Evolutionary conservation across 2,329 filamentous ascomycete species (phyloP).

Genomic region (Penicillium sp.): DNA sequence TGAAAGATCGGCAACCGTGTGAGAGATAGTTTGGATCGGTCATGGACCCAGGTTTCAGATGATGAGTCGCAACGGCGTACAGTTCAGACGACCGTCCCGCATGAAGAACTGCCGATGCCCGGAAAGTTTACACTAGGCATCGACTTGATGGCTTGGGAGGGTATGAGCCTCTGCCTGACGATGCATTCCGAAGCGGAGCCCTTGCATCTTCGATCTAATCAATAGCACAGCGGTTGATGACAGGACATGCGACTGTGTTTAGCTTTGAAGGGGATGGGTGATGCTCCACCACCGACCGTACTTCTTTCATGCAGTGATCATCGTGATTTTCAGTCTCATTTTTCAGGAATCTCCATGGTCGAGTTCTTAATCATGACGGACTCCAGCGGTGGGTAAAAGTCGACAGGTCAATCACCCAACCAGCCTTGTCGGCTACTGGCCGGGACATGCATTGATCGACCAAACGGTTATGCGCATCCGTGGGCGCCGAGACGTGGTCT

Average conservation of each 20-base stretch:
- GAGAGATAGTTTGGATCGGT: too few species aligned
- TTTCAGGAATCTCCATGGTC: background rate
- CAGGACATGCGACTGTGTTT: background rate
- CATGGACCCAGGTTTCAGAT: too few species aligned
- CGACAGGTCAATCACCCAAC: slow-evolving; percentile 6
- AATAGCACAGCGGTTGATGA: background rate
- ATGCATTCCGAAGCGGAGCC: too few species aligned
- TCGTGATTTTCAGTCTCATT: background rate
- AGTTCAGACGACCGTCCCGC: too few species aligned
- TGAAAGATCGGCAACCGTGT: too few species aligned
- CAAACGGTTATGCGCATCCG: slow-evolving; percentile 18
- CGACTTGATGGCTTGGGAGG: too few species aligned
- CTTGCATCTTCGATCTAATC: too few species aligned
- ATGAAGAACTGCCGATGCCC: too few species aligned
- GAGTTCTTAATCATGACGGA: background rate
- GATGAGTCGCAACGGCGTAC: too few species aligned
- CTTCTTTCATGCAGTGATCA: background rate
- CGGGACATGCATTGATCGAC: slow-evolving; percentile 15
- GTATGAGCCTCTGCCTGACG: too few species aligned
- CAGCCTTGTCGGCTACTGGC: slow-evolving; percentile 8
- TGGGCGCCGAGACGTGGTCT: background rate
- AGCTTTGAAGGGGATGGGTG: background rate
- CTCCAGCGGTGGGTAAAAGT: background rate
- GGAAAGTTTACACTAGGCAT: too few species aligned
- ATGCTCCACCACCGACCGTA: background rate